These are phyloP conservation scores for Chlamydomonas sphaeroides DNA, from an alignment of 139 green algal species.

Conservation along the genomic window DNA sequence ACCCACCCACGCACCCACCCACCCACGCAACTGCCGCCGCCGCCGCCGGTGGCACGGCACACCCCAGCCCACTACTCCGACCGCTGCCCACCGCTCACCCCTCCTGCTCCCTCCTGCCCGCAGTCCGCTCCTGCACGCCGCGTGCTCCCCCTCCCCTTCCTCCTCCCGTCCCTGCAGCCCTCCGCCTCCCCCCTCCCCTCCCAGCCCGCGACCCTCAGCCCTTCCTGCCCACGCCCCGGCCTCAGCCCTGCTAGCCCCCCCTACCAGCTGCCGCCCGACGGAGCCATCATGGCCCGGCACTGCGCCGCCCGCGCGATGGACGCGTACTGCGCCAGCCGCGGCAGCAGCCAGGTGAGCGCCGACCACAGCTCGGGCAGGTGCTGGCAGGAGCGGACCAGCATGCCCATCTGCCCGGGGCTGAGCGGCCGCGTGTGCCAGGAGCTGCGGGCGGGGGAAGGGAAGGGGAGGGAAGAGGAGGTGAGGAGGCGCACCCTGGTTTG, in stretches of 20 bases:
- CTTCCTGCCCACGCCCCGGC: no score
- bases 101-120: no score
- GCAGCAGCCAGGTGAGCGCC: conserved; percentile 36
- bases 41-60: background rate
- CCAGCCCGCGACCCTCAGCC: no score
- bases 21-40: no score
- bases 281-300: conserved; percentile 7
- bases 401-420: background rate
- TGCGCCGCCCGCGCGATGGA: conserved; percentile 23
- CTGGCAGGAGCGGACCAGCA: conserved; percentile 4
- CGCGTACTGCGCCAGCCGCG: conserved; percentile 30
- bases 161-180: no score
- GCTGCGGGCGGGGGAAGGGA: background rate
- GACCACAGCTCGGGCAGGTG: conserved; percentile 44
- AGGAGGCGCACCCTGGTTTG: no score
- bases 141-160: no score
- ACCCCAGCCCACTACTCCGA: background rate
- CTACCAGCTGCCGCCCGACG: no score
- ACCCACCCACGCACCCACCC: no score
- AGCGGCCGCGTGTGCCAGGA: conserved; percentile 16
- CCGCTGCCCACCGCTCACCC: background rate
- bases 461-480: background rate
- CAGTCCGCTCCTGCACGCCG: no score
- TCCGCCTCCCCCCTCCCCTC: no score
- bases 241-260: no score